A percentile compares a stretch with the other conserved stretches of the same genome.
phyloP scores from a whole-genome alignment of 768 basidiomycete species.

The Paxillus rubicundulus region DNA sequence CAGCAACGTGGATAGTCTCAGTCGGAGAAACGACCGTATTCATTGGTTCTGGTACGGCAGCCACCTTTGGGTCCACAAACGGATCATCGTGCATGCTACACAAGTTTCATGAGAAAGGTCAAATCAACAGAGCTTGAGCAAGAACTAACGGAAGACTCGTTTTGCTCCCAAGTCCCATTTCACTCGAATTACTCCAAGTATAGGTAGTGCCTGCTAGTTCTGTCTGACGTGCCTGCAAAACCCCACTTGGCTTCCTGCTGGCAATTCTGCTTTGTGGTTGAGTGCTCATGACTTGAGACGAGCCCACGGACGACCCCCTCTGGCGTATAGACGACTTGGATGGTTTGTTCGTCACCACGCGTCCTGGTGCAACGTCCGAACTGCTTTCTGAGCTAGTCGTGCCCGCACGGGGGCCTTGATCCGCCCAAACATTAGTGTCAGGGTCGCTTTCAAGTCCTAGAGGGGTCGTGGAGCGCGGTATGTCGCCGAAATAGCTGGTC shows the following conservation, averaged over 20 bases:
- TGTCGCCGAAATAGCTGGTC: constrained; percentile 23
- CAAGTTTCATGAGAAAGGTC: background rate
- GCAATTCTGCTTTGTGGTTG: constrained; percentile 19
- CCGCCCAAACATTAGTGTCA: constrained; percentile 29
- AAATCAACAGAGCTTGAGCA: background rate
- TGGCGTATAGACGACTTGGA: constrained; percentile 27
- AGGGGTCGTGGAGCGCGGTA: constrained; percentile 27
- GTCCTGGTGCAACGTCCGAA: constrained; percentile 21
- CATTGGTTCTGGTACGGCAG: constrained; percentile 7
- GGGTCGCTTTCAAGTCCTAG: constrained; percentile 18
- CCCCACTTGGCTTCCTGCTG: constrained; percentile 27
- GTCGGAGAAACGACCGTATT: constrained; percentile 21
- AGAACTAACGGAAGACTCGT: constrained; percentile 19
- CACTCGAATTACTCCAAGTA: constrained; percentile 30
- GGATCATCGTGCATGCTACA: constrained; percentile 25
- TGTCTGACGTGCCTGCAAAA: constrained; percentile 25
- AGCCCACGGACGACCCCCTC: constrained; percentile 23
- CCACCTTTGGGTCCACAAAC: constrained; percentile 23
- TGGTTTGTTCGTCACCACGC: constrained; percentile 12
- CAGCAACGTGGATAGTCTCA: constrained; percentile 30
- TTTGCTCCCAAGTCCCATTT: constrained; percentile 19
- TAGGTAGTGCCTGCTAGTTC: constrained; percentile 32
- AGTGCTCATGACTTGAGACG: constrained; percentile 18
- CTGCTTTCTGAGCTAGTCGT: constrained; percentile 16
- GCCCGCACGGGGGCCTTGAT: constrained; percentile 7